Evolutionary conservation across 192 early-diverging fungal species (phyloP).

Genomic region (Dimargaris cristalligena): DNA sequence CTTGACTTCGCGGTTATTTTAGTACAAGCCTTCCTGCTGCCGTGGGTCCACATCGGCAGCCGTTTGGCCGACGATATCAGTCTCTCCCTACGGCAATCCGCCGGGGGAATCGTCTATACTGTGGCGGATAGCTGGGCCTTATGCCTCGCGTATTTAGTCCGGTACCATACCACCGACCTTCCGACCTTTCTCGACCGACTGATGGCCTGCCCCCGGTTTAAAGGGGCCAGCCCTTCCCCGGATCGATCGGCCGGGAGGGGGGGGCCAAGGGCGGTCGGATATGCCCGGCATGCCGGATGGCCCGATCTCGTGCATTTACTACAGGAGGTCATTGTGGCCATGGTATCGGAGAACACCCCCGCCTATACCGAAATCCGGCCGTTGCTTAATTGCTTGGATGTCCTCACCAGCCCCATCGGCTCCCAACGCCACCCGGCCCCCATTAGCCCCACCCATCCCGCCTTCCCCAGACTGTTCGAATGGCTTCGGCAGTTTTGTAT

Average conservation of each 20-base stretch:
- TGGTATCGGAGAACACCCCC: constrained; percentile 13
- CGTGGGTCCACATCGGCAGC: not conserved
- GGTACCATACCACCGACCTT: not conserved
- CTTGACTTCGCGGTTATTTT: not conserved
- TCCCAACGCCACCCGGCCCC: not conserved
- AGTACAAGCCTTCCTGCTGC: not conserved
- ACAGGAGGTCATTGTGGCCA: constrained; percentile 16
- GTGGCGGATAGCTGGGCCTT: not conserved
- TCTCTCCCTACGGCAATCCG: not conserved
- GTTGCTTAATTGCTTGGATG: not conserved
- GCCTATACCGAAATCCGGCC: not conserved
- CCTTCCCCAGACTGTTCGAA: no score
- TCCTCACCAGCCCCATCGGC: not conserved
- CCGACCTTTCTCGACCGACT: not conserved
- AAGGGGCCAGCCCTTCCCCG: no score
- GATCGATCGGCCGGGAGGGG: no score
- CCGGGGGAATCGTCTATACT: not conserved
- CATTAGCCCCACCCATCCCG: not conserved
- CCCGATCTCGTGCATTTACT: constrained; percentile 16
- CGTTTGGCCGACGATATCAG: not conserved
- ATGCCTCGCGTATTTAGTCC: not conserved
- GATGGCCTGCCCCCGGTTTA: not conserved
- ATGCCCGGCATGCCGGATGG: no score
- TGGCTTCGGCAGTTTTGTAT: constrained; percentile 1
- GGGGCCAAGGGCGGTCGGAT: no score